Evolutionary conservation across 306 rosid genomes (phyloP).

Genomic region (Quercus engelmannii): DNA sequence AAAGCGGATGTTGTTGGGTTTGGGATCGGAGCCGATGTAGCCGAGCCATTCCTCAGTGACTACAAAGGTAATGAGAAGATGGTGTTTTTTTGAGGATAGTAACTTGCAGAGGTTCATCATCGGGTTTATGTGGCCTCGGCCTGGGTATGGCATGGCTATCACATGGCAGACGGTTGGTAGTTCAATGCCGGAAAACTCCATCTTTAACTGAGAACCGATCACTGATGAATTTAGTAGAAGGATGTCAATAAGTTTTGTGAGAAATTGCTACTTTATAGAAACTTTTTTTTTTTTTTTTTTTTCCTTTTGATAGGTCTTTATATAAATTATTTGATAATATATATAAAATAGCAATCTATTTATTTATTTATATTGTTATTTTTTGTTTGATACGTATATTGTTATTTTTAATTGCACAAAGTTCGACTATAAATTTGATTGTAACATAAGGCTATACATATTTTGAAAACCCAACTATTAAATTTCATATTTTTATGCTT

Average conservation of each 20-base stretch:
- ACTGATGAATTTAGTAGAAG: background rate
- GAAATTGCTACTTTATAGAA: too few relatives aligned
- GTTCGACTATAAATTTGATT: too few relatives aligned
- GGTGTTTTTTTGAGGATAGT: conserved; percentile 1
- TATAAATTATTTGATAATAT: too few relatives aligned
- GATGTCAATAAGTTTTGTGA: too few relatives aligned
- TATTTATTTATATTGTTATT: too few relatives aligned
- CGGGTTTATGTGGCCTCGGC: conserved; percentile 36
- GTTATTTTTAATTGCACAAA: too few relatives aligned
- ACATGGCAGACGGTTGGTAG: conserved; percentile 16
- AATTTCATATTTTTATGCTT: too few relatives aligned
- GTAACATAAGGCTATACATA: fast-evolving
- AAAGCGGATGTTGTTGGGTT: conserved; percentile 4
- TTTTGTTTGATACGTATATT: too few relatives aligned
- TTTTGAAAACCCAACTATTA: too few relatives aligned
- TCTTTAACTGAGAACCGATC: background rate
- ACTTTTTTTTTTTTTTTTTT: too few relatives aligned
- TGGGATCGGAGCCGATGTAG: conserved; percentile 3
- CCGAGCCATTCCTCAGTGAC: conserved; percentile 29
- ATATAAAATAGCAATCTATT: too few relatives aligned
- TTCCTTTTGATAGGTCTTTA: too few relatives aligned
- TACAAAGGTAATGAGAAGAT: conserved; percentile 16
- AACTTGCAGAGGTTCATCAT: conserved; percentile 37
- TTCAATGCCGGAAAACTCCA: background rate
- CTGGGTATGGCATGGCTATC: conserved; percentile 36